Base-by-base conservation (phyloP, 257 asterid genomes). In the Solanum arcanum region DNA sequence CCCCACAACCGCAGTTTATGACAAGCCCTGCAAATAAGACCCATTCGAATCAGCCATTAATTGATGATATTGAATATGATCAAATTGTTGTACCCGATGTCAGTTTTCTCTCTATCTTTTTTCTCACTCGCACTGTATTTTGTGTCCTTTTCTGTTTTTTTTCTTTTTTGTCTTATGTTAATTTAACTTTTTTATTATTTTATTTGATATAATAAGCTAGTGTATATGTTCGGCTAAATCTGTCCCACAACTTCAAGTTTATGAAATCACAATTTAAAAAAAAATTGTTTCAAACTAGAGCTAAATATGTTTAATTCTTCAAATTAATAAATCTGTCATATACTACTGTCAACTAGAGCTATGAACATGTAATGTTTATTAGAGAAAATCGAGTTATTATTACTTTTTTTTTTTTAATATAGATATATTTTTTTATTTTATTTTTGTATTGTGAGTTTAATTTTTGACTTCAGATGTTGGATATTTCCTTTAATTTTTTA, bases 71-170 rank as follows among this genome's bases (percentile, higher is more conserved):
- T 83, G 99, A 97, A 82, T 93, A 93, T 84, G 94, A 94, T 85
- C 99, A 95, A 90, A 95, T 97, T 91, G 96, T 94, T 46, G 98
- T 97, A 6, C 91, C 99, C 25, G 97, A 95, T 70, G 99, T 95
- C 88, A 91, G 98, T 83, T 20, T 83, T 49, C 31, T 62, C 44
- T 7, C 21, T n/a, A 37, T 18, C 42, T 85, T 9, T 9, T 7
- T 44, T 56, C 12, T 23, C 42, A 13, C 29, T 46, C 62, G 1
- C 3, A 16, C 62, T 52, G 23, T 52, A 18, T 85, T 2, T 46
- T 86, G 8, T 33, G 66, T 86, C 73, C 10, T 42, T 64, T 84
- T 41, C 11, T 25, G 44, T 7, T 68, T 9, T 68, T 9, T 42
- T 3, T 35, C 7, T 56, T 23, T 83, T 83, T 64, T 44, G 87